Evolutionary conservation across 495 filamentous ascomycete species (phyloP).

Genomic region (Aspergillus cavernicola): DNA sequence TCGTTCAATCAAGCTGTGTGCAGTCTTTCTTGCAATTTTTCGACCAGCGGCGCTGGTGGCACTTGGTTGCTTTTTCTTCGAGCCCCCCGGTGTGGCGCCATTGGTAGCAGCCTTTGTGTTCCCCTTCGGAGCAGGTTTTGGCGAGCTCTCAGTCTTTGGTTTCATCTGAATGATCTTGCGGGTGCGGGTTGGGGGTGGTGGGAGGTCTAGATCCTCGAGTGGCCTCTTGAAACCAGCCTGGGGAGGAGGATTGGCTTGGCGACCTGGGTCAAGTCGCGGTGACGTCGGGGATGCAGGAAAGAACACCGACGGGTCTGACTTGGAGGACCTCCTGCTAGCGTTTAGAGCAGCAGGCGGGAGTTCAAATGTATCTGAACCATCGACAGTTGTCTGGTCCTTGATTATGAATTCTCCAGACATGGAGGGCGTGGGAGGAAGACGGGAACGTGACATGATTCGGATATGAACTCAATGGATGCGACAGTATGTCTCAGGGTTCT

Average conservation of each 20-base stretch:
- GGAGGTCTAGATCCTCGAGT: slow-evolving; percentile 65
- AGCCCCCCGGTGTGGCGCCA: slow-evolving; percentile 24
- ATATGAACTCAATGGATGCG: background rate
- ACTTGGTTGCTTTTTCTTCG: slow-evolving; percentile 64
- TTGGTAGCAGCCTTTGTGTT: slow-evolving; percentile 27
- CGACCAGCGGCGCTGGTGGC: slow-evolving; percentile 76
- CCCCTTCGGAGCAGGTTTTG: slow-evolving; percentile 25
- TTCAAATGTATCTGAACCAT: slow-evolving; percentile 63
- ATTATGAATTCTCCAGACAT: slow-evolving; percentile 79
- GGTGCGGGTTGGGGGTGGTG: slow-evolving; percentile 86
- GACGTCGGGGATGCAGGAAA: slow-evolving; percentile 55
- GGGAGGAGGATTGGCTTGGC: slow-evolving; percentile 52
- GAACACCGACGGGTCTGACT: slow-evolving; percentile 45
- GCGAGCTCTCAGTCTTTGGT: slow-evolving; percentile 38
- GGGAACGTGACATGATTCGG: slow-evolving; percentile 63
- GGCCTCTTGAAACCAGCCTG: slow-evolving; percentile 51
- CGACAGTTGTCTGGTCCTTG: slow-evolving; percentile 59
- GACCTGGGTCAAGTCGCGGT: slow-evolving; percentile 36
- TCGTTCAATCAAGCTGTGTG: slow-evolving; percentile 92
- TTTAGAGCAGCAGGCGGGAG: slow-evolving; percentile 79
- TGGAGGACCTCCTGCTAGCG: slow-evolving; percentile 40
- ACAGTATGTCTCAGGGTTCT: background rate
- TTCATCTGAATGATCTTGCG: slow-evolving; percentile 99
- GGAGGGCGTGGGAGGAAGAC: slow-evolving; percentile 75
- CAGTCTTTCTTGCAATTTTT: slow-evolving; percentile 94